These are phyloP conservation scores for Corchorus capsularis DNA, from an alignment of 345 rosid species.

Conservation along the genomic window DNA sequence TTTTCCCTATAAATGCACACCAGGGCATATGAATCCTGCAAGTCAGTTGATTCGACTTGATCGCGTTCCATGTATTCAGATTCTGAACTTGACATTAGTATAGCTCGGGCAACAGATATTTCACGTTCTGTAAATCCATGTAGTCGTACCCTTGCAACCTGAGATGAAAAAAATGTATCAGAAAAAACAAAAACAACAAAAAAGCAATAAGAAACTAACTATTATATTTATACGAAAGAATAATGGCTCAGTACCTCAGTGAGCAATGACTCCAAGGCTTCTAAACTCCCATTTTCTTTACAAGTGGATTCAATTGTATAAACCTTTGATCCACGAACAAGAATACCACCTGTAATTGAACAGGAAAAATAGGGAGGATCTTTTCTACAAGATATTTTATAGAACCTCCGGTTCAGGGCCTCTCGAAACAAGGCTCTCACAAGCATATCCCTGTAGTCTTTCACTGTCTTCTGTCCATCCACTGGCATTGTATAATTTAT, in stretches of 20 bases:
- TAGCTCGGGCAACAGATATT: slow-evolving; percentile 71
- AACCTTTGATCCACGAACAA: slow-evolving; percentile 74
- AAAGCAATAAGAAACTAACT: slow-evolving; percentile 27
- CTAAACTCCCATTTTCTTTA: slow-evolving; percentile 76
- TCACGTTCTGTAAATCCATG: slow-evolving; percentile 93
- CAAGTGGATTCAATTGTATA: slow-evolving; percentile 74
- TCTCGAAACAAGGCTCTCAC: slow-evolving; percentile 75
- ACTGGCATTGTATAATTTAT: slow-evolving; percentile 78
- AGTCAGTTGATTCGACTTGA: slow-evolving; percentile 76
- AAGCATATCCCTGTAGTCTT: slow-evolving; percentile 75
- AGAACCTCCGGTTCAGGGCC: slow-evolving; percentile 86
- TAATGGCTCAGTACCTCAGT: slow-evolving; percentile 52
- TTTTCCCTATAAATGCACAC: slow-evolving; percentile 26
- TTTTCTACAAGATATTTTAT: slow-evolving; percentile 71
- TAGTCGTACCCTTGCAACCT: slow-evolving; percentile 84
- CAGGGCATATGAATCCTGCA: slow-evolving; percentile 77
- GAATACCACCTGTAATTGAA: slow-evolving; percentile 73
- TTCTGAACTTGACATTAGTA: slow-evolving; percentile 77
- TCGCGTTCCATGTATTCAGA: slow-evolving; percentile 93
- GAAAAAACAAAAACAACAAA: not conserved
- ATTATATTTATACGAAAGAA: not conserved
- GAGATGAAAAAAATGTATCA: slow-evolving; percentile 14
- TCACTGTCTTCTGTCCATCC: slow-evolving; percentile 71
- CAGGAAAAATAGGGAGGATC: slow-evolving; percentile 88
- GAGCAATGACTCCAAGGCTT: slow-evolving; percentile 83